Conservation (phyloP, 2,329 filamentous ascomycete genomes). For the Emmonsia crescens region DNA sequence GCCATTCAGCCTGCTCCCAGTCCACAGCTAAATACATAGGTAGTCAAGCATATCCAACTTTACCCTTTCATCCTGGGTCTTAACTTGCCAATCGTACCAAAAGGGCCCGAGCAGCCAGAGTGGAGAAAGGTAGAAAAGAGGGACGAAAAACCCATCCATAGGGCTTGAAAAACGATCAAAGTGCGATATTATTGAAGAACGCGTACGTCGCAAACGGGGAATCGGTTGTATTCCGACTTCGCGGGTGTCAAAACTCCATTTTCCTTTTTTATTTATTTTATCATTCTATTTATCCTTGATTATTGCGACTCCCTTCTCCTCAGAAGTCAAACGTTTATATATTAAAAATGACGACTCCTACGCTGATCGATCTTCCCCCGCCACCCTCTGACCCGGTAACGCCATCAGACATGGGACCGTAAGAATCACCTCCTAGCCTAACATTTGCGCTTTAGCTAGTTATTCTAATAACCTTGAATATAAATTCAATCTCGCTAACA, state of each 20-base stretch:
- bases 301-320: not conserved
- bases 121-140: not conserved
- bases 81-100: not conserved
- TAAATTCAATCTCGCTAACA: constrained; percentile 2
- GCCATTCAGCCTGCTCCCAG: not conserved
- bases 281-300: not conserved
- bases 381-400: constrained; percentile 74
- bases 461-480: not conserved
- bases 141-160: not conserved
- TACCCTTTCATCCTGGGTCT: not conserved
- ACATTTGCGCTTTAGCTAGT: not conserved
- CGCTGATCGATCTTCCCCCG: constrained; percentile 73
- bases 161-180: not conserved
- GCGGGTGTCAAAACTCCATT: not conserved
- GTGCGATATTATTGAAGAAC: not conserved
- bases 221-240: not conserved
- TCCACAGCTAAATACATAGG: not conserved
- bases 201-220: not conserved
- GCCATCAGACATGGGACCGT: constrained; percentile 77
- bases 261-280: not conserved
- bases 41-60: not conserved
- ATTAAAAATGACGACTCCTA: constrained; percentile 25
- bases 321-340: not conserved
- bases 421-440: constrained; percentile 32
- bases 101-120: not conserved